These are phyloP conservation scores for Triangularia setosa DNA, from an alignment of 2,329 filamentous ascomycete species.

Conservation along the genomic window DNA sequence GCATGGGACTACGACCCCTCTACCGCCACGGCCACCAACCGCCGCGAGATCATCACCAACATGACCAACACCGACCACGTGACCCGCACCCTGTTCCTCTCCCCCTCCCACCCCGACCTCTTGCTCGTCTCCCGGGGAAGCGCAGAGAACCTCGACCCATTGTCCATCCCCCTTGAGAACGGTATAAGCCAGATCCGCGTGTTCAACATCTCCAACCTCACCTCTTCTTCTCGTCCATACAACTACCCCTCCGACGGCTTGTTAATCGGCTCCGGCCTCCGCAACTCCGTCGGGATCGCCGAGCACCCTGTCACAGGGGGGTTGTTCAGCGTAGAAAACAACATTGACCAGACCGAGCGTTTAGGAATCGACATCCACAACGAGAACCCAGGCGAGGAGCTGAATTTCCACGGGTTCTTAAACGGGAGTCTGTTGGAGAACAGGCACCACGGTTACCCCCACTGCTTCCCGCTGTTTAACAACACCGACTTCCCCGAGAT, in stretches of 20 bases:
- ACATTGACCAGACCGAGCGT: slow-evolving; percentile 55
- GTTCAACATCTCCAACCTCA: slow-evolving; percentile 40
- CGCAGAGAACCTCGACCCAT: slow-evolving; percentile 56
- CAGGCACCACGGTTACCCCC: slow-evolving; percentile 66
- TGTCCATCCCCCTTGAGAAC: slow-evolving; percentile 46
- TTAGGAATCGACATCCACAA: slow-evolving; percentile 55
- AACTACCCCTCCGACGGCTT: slow-evolving; percentile 47
- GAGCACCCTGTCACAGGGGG: slow-evolving; percentile 50
- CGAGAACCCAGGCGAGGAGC: slow-evolving; percentile 66
- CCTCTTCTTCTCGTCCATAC: slow-evolving; percentile 31
- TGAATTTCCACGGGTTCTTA: slow-evolving; percentile 65
- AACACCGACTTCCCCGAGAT: slow-evolving; percentile 41
- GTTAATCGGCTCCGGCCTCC: slow-evolving; percentile 59
- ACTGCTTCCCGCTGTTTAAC: slow-evolving; percentile 65
- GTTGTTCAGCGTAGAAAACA: slow-evolving; percentile 60
- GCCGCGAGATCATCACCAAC: slow-evolving; percentile 53
- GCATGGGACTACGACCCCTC: slow-evolving; percentile 62
- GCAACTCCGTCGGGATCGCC: slow-evolving; percentile 65
- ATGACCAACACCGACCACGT: slow-evolving; percentile 62
- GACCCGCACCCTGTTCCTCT: slow-evolving; percentile 64
- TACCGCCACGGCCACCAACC: slow-evolving; percentile 41
- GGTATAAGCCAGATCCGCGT: slow-evolving; percentile 67
- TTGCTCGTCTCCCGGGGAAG: slow-evolving; percentile 66
- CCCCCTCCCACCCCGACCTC: slow-evolving; percentile 48
- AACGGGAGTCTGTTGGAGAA: slow-evolving; percentile 27